phyloP scores from a whole-genome alignment of 1,139 yeast species.

The Blastobotrys illinoisensis region DNA sequence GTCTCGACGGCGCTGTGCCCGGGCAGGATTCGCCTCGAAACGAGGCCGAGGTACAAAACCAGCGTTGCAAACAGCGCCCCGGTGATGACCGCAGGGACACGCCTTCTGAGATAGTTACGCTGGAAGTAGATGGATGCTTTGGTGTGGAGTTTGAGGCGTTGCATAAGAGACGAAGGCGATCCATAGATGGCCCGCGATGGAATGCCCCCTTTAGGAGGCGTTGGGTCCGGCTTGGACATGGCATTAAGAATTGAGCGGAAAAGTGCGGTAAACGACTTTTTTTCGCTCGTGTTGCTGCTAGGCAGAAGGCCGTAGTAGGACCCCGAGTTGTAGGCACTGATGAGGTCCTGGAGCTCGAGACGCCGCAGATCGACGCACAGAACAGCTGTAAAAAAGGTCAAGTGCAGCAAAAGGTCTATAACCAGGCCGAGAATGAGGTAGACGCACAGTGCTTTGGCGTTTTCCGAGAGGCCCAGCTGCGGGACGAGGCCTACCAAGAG shows the following conservation, averaged over 20 bases:
- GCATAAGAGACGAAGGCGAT: background rate
- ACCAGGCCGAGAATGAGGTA: constrained; percentile 42
- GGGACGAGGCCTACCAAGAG: constrained; percentile 22
- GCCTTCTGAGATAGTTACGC: constrained; percentile 7
- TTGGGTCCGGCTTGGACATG: background rate
- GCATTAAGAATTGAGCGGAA: background rate
- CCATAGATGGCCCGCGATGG: background rate
- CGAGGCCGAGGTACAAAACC: constrained; percentile 7
- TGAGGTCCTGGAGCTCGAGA: constrained; percentile 52
- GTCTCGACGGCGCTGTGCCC: constrained; percentile 6
- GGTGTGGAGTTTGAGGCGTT: constrained; percentile 7
- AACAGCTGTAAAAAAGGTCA: constrained; percentile 59
- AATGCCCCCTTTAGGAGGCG: background rate
- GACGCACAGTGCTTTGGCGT: constrained; percentile 37
- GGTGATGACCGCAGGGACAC: constrained; percentile 7
- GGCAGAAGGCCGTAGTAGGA: background rate
- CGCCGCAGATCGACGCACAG: constrained; percentile 62
- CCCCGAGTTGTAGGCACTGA: constrained; percentile 17
- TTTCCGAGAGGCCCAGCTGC: constrained; percentile 23
- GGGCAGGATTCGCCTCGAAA: constrained; percentile 1
- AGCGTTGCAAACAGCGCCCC: constrained; percentile 4
- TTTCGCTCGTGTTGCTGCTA: background rate
- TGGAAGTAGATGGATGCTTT: constrained; percentile 10
- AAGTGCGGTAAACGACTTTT: background rate
- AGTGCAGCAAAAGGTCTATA: constrained; percentile 54